Base-by-base conservation (phyloP, 78 protist species). In the Dictyostelium intermedium region DNA sequence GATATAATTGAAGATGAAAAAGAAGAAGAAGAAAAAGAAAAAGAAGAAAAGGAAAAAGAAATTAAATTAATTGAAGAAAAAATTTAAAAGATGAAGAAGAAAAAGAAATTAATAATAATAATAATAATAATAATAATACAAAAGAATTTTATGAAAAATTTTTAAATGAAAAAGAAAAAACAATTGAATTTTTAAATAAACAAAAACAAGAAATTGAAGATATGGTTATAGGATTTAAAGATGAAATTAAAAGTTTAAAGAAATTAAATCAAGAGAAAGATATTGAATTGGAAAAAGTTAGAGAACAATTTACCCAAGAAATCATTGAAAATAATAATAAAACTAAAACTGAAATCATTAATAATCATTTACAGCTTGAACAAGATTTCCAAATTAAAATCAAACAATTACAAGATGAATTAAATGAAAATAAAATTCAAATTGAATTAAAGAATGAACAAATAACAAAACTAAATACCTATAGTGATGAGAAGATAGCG, bases 131-230 rank as follows among this genome's bases (percentile, higher is more conserved):
- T 45, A 9, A 30, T n/a, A n/a, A 73, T 5, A 76, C n/a, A 34
- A 27, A 85, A 53, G 56, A 43, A 34, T 74, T 66, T 53, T 85
- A 74, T 74, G 45, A 70, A 39, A 74, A 50, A 35, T 85, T 74
- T 35, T 23, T 35, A n/a, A 41, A 74, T 11, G 92, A 85, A 74
- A 85, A 85, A 53, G 92, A 85, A 34, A 74, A 35, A 50, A 74
- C 92, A 3, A 35, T 76, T 11, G 45, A 14, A 23, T 85, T 74
- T 50, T 35, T 85, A 30, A 74, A 47, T 74, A 25, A 70, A 74
- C 92, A 85, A 30, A 72, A 74, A 76, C 13, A 47, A 23, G 92
- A 85, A 41, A 76, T 85, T 10, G 92, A 85, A 56, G 37, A 63
- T 9, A 30, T 85, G 66, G n/a, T 85, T 1, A 4, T 32, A 1